phyloP scores from a whole-genome alignment of 768 basidiomycete species.

The Floccularia luteovirens region DNA sequence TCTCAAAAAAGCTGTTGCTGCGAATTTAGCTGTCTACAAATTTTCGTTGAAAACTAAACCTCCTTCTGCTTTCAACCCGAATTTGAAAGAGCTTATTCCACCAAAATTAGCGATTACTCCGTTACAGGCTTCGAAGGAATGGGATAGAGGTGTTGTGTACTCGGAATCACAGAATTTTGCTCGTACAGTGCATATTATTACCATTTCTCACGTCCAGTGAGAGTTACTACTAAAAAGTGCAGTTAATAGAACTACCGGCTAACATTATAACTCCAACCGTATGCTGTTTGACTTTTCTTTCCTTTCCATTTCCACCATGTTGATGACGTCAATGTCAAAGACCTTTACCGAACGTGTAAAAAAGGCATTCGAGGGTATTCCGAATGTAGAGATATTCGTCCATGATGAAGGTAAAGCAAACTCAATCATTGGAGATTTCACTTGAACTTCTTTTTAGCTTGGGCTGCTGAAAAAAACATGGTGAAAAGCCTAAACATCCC shows the following conservation, averaged over 20 bases:
- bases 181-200: constrained; percentile 61
- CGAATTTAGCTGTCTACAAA: constrained; percentile 66
- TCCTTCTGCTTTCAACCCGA: constrained; percentile 59
- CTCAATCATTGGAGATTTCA: neutral
- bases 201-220: no score
- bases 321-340: constrained; percentile 21
- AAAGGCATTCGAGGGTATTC: constrained; percentile 55
- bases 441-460: constrained; percentile 32
- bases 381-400: constrained; percentile 62
- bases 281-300: constrained; percentile 10
- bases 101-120: constrained; percentile 44
- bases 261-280: constrained; percentile 85
- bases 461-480: constrained; percentile 85
- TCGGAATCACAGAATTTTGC: constrained; percentile 77
- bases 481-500: no score
- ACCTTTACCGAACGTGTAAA: constrained; percentile 65
- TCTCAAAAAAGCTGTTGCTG: constrained; percentile 82
- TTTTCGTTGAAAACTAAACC: constrained; percentile 75
- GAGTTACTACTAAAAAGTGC: no score
- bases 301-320: neutral
- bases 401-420: constrained; percentile 61
- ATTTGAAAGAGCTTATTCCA: constrained; percentile 40
- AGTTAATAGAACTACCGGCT: constrained; percentile 82
- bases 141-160: constrained; percentile 70
- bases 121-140: constrained; percentile 41